Evolutionary conservation across 805 yeast genomes (phyloP).

Genomic region (Komagataella phaffii): DNA sequence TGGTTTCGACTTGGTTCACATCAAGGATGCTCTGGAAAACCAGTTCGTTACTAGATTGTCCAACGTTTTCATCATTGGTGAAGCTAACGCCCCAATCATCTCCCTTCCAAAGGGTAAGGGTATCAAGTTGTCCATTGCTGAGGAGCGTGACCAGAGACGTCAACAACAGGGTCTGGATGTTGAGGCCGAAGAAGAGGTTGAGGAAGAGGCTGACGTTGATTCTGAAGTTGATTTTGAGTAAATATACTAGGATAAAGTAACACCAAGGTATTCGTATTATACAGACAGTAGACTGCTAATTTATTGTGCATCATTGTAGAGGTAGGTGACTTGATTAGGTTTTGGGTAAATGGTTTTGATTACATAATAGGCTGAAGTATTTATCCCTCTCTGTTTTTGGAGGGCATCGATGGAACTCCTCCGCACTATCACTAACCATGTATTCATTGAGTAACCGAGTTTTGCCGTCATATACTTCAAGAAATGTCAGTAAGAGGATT

Average conservation of each 20-base stretch:
- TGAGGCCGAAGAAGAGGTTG: background rate
- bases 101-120: slow-evolving; percentile 99
- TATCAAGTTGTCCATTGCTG: slow-evolving; percentile 89
- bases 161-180: slow-evolving; percentile 52
- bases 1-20: slow-evolving; percentile 95
- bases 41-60: slow-evolving; percentile 87
- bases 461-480: background rate
- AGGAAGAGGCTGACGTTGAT: background rate
- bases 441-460: background rate
- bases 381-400: background rate
- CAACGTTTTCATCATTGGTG: slow-evolving; percentile 92
- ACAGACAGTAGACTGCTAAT: background rate
- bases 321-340: too few species aligned
- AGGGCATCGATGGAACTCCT: background rate
- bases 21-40: slow-evolving; percentile 91
- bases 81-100: slow-evolving; percentile 87
- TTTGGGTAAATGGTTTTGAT: background rate
- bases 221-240: background rate
- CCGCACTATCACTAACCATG: background rate
- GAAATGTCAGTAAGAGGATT: background rate
- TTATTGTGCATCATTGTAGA: too few species aligned
- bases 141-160: slow-evolving; percentile 98
- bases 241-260: background rate
- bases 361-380: background rate
- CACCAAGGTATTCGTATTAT: background rate